A percentile compares a stretch with the other conserved stretches of the same genome.
These are phyloP conservation scores for Rhizophlyctis rosea DNA, from an alignment of 192 early-diverging fungal genomes.

Conservation along the genomic window DNA sequence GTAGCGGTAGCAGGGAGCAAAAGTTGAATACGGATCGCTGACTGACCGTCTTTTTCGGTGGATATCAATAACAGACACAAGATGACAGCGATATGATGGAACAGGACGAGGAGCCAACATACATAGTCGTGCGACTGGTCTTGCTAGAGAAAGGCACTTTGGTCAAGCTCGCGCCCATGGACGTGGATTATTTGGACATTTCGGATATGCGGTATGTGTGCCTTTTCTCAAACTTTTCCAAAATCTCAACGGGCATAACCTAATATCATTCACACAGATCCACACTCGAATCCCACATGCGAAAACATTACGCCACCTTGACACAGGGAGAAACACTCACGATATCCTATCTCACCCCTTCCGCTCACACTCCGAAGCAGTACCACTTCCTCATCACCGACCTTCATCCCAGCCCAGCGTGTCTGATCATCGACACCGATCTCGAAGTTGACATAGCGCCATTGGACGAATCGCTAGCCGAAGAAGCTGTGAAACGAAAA, in stretches of 20 bases:
- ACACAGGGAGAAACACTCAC: constrained; percentile 61
- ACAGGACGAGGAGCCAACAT: neutral
- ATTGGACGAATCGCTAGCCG: constrained; percentile 19
- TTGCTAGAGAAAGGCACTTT: constrained; percentile 62
- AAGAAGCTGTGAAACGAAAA: constrained; percentile 19
- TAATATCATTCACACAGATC: constrained; percentile 29
- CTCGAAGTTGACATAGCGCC: constrained; percentile 75
- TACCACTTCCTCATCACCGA: constrained; percentile 66
- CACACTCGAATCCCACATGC: constrained; percentile 64
- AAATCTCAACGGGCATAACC: neutral
- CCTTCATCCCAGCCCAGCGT: constrained; percentile 46
- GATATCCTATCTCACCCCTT: constrained; percentile 27
- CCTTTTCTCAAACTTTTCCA: neutral
- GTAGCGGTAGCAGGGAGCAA: too few relatives aligned
- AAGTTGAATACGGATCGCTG: too few relatives aligned
- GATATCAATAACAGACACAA: too few relatives aligned
- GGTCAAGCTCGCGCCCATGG: constrained; percentile 59
- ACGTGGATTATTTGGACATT: constrained; percentile 51
- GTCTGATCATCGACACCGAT: constrained; percentile 75
- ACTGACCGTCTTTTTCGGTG: too few relatives aligned
- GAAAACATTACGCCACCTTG: constrained; percentile 64
- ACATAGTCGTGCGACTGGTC: constrained; percentile 33
- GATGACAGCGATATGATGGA: too few relatives aligned
- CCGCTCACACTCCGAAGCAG: neutral
- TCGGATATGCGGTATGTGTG: constrained; percentile 35